phyloP scores from a whole-genome alignment of 495 filamentous ascomycete species.

The Aspergillus homomorphus region DNA sequence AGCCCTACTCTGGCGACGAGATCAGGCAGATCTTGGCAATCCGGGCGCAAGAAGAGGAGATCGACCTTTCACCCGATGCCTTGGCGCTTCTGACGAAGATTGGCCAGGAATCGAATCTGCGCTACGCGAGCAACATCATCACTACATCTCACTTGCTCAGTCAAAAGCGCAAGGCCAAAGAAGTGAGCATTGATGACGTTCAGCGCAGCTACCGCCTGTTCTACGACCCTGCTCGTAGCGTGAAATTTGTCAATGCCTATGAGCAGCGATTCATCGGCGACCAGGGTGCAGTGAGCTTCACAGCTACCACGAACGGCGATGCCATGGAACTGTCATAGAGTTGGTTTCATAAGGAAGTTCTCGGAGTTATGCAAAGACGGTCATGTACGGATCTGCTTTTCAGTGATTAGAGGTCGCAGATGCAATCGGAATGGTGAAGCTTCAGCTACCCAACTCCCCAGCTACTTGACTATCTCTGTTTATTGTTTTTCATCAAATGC shows the following conservation, averaged over 20 bases:
- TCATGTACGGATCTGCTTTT: slow-evolving; percentile 16
- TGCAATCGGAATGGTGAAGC: slow-evolving; percentile 13
- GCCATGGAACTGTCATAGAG: slow-evolving; percentile 77
- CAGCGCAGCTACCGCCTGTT: slow-evolving; percentile 91
- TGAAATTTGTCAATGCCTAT: slow-evolving; percentile 83
- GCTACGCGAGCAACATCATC: slow-evolving; percentile 95
- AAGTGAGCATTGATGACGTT: slow-evolving; percentile 84
- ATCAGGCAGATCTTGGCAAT: slow-evolving; percentile 88
- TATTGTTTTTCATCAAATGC: slow-evolving; percentile 33
- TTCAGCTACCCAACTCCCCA: slow-evolving; percentile 20
- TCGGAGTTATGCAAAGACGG: slow-evolving; percentile 20
- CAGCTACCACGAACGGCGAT: slow-evolving; percentile 66
- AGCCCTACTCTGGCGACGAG: slow-evolving; percentile 80
- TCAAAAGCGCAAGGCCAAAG: slow-evolving; percentile 74
- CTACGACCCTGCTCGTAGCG: slow-evolving; percentile 82
- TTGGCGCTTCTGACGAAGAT: slow-evolving; percentile 92
- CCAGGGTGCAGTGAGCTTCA: slow-evolving; percentile 71
- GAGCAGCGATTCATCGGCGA: slow-evolving; percentile 93
- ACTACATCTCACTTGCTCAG: slow-evolving; percentile 82
- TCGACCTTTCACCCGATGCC: slow-evolving; percentile 84
- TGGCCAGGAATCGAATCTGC: slow-evolving; percentile 84
- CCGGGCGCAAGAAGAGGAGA: slow-evolving; percentile 90
- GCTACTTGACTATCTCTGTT: slow-evolving; percentile 25
- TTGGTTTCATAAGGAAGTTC: slow-evolving; percentile 25
- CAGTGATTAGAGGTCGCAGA: slow-evolving; percentile 9